Evolutionary conservation across 1,284 basidiomycete species (phyloP).

Genomic region (Fomitopsis palustris): DNA sequence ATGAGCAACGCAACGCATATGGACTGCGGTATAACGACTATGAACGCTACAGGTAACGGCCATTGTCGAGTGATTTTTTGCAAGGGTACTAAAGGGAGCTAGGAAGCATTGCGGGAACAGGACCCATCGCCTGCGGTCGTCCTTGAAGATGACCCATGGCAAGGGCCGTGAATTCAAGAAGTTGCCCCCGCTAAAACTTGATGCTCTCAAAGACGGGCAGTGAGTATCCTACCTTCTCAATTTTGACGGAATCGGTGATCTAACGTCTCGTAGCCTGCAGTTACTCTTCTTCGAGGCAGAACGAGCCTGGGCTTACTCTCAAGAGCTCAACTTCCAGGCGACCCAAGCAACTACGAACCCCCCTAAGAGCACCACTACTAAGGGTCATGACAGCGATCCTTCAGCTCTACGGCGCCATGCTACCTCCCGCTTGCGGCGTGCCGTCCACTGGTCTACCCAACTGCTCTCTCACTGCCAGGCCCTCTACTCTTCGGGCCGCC

Average conservation of each 20-base stretch:
- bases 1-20: conserved; percentile 88
- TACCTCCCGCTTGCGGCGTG: conserved; percentile 79
- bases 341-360: conserved; percentile 38
- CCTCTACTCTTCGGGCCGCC: conserved; percentile 49
- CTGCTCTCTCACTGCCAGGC: conserved; percentile 73
- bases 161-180: conserved; percentile 90
- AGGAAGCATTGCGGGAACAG: conserved; percentile 91
- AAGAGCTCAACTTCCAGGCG: conserved; percentile 66
- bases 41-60: conserved; percentile 70
- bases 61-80: neutral
- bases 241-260: neutral
- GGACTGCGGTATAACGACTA: conserved; percentile 89
- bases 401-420: conserved; percentile 68
- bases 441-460: conserved; percentile 80
- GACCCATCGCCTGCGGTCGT: conserved; percentile 83
- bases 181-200: conserved; percentile 58
- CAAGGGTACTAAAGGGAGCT: conserved; percentile 6
- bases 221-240: conserved; percentile 39
- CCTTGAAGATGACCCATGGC: conserved; percentile 83
- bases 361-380: conserved; percentile 32
- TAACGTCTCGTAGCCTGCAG: conserved; percentile 57
- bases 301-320: conserved; percentile 88
- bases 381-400: conserved; percentile 38
- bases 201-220: conserved; percentile 77
- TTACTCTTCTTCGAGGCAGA: conserved; percentile 87